Percentiles rank a stretch among this genome's conserved stretches.
Evolutionary conservation across 116 monocot species (phyloP).

Genomic region (Trichopus zeylanicus): DNA sequence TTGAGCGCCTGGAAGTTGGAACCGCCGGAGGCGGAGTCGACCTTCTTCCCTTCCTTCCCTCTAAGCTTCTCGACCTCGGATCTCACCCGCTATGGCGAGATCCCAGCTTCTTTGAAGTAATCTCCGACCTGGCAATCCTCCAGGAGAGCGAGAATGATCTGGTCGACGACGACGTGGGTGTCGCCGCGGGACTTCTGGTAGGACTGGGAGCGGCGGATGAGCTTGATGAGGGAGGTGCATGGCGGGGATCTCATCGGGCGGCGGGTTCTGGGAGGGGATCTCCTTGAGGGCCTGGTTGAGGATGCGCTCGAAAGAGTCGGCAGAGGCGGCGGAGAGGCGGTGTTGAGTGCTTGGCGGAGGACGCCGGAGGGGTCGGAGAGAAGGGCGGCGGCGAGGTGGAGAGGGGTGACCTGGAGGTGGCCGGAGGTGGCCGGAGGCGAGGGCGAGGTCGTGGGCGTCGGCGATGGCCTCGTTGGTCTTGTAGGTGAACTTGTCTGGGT

Average conservation of each 20-base stretch:
- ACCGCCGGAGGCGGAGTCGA: conserved; percentile 73
- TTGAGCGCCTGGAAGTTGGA: conserved; percentile 73
- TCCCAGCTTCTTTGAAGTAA: conserved; percentile 68
- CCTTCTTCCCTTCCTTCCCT: conserved; percentile 65
- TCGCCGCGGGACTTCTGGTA: conserved; percentile 73
- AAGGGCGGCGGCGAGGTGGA: conserved; percentile 60
- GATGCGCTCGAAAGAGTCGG: conserved; percentile 60
- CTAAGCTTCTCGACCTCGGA: conserved; percentile 67
- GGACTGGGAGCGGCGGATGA: conserved; percentile 65
- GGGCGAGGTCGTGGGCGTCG: conserved; percentile 67
- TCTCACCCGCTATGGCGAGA: conserved; percentile 27
- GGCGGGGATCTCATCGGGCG: conserved; percentile 72
- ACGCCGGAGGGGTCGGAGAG: conserved; percentile 42
- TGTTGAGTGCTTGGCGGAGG: conserved; percentile 48
- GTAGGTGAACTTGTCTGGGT: conserved; percentile 92
- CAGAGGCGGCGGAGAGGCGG: conserved; percentile 22
- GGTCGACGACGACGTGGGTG: conserved; percentile 75
- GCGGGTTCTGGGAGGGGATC: conserved; percentile 67
- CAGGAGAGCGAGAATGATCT: conserved; percentile 62
- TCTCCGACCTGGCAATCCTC: conserved; percentile 73
- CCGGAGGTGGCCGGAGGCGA: conserved; percentile 43
- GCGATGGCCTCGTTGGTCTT: conserved; percentile 86
- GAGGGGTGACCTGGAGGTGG: conserved; percentile 77
- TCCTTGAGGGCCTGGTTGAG: conserved; percentile 49
- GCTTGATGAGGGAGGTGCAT: conserved; percentile 65